phyloP scores from a whole-genome alignment of 176 grass and related monocot species.

The Musa troglodytarum region DNA sequence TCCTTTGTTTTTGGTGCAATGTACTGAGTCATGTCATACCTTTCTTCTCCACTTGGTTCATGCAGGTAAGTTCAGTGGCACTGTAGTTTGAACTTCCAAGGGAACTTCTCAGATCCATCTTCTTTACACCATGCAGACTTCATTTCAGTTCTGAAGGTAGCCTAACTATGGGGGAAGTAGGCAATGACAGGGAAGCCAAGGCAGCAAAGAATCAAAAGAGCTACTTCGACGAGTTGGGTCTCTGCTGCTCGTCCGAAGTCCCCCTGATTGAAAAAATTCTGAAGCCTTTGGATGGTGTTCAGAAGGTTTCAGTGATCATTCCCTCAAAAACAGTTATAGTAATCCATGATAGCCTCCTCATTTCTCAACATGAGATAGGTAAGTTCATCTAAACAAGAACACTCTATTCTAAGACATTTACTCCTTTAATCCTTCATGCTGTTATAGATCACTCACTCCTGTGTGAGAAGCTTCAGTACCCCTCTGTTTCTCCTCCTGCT shows the following conservation, averaged over 20 bases:
- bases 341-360: constrained; percentile 37
- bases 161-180: background rate
- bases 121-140: background rate
- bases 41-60: too few species aligned
- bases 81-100: background rate
- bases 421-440: too few species aligned
- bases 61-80: too few species aligned
- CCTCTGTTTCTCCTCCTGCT: too few species aligned
- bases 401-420: too few species aligned
- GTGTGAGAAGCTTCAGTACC: background rate
- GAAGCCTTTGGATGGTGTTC: constrained; percentile 35
- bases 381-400: background rate
- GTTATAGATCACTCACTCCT: too few species aligned
- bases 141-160: background rate
- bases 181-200: background rate
- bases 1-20: background rate
- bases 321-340: constrained; percentile 60
- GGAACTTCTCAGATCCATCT: background rate
- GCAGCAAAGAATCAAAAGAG: constrained; percentile 31
- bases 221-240: constrained; percentile 57
- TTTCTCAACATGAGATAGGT: constrained; percentile 47
- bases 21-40: background rate
- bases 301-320: constrained; percentile 40
- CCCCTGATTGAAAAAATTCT: constrained; percentile 46
- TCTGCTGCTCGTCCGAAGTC: constrained; percentile 62